Conservation (phyloP, 192 early-diverging fungal genomes). For the Umbelopsis isabellina region DNA sequence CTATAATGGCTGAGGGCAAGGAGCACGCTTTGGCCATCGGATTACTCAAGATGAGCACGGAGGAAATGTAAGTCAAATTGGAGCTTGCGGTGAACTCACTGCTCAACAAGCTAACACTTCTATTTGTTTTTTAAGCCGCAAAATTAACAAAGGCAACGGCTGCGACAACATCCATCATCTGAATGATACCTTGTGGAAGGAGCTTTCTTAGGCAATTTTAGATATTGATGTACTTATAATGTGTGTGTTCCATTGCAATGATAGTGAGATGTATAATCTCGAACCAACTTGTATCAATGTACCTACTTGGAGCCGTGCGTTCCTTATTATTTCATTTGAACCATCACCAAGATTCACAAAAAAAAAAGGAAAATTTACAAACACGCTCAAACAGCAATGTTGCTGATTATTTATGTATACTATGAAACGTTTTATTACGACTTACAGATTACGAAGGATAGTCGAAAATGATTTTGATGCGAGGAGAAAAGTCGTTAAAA, state of each 20-base stretch:
- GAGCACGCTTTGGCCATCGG: conserved; percentile 93
- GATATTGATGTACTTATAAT: neutral
- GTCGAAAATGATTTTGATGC: neutral
- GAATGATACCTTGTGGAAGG: conserved; percentile 83
- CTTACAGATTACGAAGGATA: no score
- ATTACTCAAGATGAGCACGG: conserved; percentile 82
- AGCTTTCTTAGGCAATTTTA: conserved; percentile 3
- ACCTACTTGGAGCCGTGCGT: neutral
- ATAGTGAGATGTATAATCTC: no score
- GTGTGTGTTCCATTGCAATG: no score
- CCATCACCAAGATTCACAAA: no score
- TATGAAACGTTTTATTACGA: no score
- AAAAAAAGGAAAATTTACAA: no score
- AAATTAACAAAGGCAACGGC: conserved; percentile 90
- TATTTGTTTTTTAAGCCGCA: conserved; percentile 25
- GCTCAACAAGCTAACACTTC: conserved; percentile 11
- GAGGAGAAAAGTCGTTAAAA: neutral
- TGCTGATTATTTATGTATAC: no score
- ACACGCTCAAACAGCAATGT: no score
- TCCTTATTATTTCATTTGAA: no score
- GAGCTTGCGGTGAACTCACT: neutral
- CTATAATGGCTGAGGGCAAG: conserved; percentile 95
- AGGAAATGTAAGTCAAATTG: conserved; percentile 74
- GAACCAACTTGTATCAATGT: conserved; percentile 1
- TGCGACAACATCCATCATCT: conserved; percentile 89